Evolutionary conservation across 2,329 filamentous ascomycete species (phyloP).

Genomic region (Lomentospora prolificans): DNA sequence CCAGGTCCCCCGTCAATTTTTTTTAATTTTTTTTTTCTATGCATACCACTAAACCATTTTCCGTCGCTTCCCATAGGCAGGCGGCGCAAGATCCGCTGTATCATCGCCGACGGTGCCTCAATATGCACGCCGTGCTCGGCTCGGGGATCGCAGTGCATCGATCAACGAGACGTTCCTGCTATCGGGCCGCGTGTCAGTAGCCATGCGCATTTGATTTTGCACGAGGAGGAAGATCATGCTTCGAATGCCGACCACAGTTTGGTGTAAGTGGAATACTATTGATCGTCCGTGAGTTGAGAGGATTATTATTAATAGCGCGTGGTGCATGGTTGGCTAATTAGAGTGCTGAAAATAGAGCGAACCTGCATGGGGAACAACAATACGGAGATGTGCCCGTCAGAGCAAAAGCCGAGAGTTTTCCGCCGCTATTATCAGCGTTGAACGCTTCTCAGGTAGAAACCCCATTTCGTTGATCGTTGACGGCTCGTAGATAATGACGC

Average conservation of each 20-base stretch:
- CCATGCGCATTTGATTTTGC: background rate
- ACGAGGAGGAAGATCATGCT: background rate
- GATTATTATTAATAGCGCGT: too few species aligned
- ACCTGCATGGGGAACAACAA: too few species aligned
- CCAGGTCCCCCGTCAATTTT: background rate
- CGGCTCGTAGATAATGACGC: background rate
- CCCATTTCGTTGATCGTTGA: background rate
- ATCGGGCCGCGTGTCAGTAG: background rate
- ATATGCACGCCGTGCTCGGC: constrained; percentile 20
- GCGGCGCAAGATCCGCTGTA: constrained; percentile 35
- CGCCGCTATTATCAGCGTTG: background rate
- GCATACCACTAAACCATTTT: background rate
- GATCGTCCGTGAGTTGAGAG: too few species aligned
- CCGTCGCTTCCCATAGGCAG: constrained; percentile 22
- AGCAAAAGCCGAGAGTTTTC: too few species aligned
- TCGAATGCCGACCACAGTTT: background rate
- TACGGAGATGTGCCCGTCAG: too few species aligned
- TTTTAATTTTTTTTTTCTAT: background rate
- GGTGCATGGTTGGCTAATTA: too few species aligned
- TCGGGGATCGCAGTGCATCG: constrained; percentile 11
- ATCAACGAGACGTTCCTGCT: constrained; percentile 10
- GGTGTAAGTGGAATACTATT: too few species aligned
- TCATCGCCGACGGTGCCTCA: constrained; percentile 25
- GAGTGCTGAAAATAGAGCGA: too few species aligned
- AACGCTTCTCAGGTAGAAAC: background rate